Evolutionary conservation across 192 early-diverging fungal species (phyloP).

Genomic region (Chytriomyces hyalinus): DNA sequence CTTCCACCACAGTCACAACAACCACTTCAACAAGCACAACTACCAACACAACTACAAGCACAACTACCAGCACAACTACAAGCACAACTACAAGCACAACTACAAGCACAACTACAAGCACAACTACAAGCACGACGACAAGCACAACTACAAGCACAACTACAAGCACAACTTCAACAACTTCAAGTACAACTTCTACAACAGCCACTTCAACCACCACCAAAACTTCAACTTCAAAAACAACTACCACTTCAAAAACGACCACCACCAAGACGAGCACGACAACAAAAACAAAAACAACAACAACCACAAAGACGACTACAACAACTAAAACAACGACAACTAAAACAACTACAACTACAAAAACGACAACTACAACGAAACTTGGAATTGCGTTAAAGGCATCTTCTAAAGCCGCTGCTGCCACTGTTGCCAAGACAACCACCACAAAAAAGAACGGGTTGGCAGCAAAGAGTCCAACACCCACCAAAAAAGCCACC

Average conservation of each 20-base stretch:
- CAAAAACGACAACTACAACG: not conserved
- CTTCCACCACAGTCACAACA: not conserved
- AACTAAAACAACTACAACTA: not conserved
- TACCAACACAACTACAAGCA: not conserved
- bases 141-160: not conserved
- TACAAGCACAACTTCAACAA: not conserved
- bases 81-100: not conserved
- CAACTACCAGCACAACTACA: not conserved
- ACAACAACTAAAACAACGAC: constrained; percentile 1
- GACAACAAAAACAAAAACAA: not conserved
- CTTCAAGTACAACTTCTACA: not conserved
- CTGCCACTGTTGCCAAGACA: not conserved
- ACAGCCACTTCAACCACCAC: not conserved
- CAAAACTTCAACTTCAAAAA: not conserved
- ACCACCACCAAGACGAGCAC: constrained; percentile 7
- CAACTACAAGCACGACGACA: not conserved
- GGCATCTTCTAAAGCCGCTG: constrained; percentile 5
- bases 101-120: not conserved
- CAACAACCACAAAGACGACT: constrained; percentile 12
- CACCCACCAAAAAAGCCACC: not conserved
- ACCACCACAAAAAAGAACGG: no score
- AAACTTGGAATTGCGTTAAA: not conserved
- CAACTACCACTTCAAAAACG: not conserved
- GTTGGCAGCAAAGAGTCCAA: not conserved
- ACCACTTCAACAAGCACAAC: constrained; percentile 12